A percentile compares a stretch with the other conserved stretches of the same genome.
Conservation (phyloP, 495 filamentous ascomycete species). For the Xylaria acuta region DNA sequence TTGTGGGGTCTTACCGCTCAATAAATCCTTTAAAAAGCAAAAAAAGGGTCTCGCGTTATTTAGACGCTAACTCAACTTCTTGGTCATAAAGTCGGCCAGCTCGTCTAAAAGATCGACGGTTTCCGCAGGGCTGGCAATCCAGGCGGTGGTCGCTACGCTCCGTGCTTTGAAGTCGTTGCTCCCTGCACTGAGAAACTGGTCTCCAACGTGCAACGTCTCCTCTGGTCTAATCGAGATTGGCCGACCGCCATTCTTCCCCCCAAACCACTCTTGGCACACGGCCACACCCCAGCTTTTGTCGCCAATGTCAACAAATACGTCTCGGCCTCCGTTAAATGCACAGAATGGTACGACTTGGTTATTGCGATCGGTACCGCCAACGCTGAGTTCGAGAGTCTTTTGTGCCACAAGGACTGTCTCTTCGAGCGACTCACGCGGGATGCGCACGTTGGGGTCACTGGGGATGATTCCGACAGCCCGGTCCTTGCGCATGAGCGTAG, state of each 20-base stretch:
- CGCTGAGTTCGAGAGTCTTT: conserved; percentile 84
- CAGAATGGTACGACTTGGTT: conserved; percentile 80
- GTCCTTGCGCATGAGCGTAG: conserved; percentile 83
- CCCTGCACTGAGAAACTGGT: conserved; percentile 94
- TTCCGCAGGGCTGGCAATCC: conserved; percentile 92
- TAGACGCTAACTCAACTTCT: conserved; percentile 46
- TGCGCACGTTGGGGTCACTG: conserved; percentile 59
- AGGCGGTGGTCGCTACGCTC: conserved; percentile 70
- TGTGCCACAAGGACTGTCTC: conserved; percentile 95
- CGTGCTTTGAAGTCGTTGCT: conserved; percentile 95
- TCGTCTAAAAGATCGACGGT: conserved; percentile 90
- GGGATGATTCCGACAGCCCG: conserved; percentile 92
- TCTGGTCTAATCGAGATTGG: conserved; percentile 50
- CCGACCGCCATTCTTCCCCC: conserved; percentile 54
- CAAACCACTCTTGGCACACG: conserved; percentile 92
- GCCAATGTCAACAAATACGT: conserved; percentile 98
- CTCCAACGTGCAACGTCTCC: conserved; percentile 82
- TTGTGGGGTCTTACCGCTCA: not conserved
- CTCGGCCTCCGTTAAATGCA: conserved; percentile 96
- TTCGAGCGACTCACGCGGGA: conserved; percentile 87
- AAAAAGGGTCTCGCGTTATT: not conserved
- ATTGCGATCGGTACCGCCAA: conserved; percentile 44
- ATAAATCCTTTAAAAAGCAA: not conserved
- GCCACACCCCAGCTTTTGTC: conserved; percentile 96
- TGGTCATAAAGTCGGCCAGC: conserved; percentile 63